A percentile compares a stretch with the other conserved stretches of the same genome.
Evolutionary conservation across 805 yeast genomes (phyloP).

Genomic region (Candida pseudoglaebosa): DNA sequence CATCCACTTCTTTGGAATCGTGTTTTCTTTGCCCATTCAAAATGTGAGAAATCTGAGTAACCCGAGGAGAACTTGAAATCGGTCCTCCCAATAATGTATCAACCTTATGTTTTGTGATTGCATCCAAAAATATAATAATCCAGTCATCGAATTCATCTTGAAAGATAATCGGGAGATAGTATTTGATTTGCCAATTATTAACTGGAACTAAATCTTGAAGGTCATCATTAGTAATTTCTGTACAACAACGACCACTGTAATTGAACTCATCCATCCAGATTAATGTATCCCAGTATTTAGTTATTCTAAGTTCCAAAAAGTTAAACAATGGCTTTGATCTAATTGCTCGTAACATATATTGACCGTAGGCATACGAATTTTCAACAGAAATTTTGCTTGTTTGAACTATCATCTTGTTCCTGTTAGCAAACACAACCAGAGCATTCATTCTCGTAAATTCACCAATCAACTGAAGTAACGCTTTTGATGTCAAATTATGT

Average conservation of each 20-base stretch:
- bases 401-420: constrained; percentile 66
- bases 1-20: constrained; percentile 30
- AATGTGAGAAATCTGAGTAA: constrained; percentile 62
- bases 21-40: constrained; percentile 40
- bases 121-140: constrained; percentile 72
- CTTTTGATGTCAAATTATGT: constrained; percentile 79
- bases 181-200: constrained; percentile 74
- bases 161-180: constrained; percentile 68
- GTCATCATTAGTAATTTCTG: constrained; percentile 41
- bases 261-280: constrained; percentile 94
- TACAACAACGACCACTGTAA: constrained; percentile 68
- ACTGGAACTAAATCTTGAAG: constrained; percentile 45
- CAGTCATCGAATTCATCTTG: constrained; percentile 86
- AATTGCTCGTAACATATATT: constrained; percentile 72
- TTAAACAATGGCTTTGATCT: constrained; percentile 79
- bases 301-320: constrained; percentile 70
- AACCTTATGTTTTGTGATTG: constrained; percentile 54
- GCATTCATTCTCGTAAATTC: constrained; percentile 83
- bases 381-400: constrained; percentile 78
- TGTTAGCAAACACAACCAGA: constrained; percentile 70
- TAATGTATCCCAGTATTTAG: constrained; percentile 85
- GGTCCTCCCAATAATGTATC: constrained; percentile 34
- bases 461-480: constrained; percentile 72
- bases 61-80: constrained; percentile 50
- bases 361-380: constrained; percentile 87